Percentiles rank a stretch among this genome's conserved stretches.
phyloP scores from a whole-genome alignment of 2,329 filamentous ascomycete species.

The Nigrograna mackinnonii region DNA sequence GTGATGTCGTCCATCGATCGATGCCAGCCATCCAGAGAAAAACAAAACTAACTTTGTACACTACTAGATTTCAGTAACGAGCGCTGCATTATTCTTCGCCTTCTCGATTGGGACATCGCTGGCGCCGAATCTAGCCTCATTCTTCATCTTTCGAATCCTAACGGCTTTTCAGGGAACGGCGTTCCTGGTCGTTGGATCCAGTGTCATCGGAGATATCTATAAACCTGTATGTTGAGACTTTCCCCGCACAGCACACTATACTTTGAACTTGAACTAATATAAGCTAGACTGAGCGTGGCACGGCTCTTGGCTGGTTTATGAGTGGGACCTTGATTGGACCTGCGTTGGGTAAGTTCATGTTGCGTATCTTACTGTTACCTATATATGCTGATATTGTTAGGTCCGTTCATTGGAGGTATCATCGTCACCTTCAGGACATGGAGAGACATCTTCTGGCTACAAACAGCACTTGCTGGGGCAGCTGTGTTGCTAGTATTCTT shows the following conservation, averaged over 20 bases:
- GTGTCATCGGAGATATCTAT: slow-evolving; percentile 66
- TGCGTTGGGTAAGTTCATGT: slow-evolving; percentile 24
- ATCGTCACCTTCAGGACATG: slow-evolving; percentile 76
- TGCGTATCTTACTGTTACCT: too few relatives aligned
- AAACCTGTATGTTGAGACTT: slow-evolving; percentile 33
- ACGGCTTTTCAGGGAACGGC: slow-evolving; percentile 77
- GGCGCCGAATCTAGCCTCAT: slow-evolving; percentile 70
- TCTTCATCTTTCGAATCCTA: slow-evolving; percentile 74
- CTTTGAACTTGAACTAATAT: slow-evolving; percentile 24
- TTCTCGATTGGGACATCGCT: slow-evolving; percentile 75
- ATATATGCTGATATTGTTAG: slow-evolving; percentile 55
- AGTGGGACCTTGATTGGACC: slow-evolving; percentile 73
- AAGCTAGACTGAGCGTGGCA: slow-evolving; percentile 71
- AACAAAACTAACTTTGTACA: slow-evolving; percentile 13
- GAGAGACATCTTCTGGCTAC: slow-evolving; percentile 78
- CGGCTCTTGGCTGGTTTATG: slow-evolving; percentile 74
- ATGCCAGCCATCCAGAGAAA: too few relatives aligned
- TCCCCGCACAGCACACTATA: slow-evolving; percentile 2
- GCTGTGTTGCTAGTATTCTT: slow-evolving; percentile 65
- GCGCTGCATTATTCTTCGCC: slow-evolving; percentile 65
- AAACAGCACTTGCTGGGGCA: slow-evolving; percentile 67
- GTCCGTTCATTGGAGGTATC: slow-evolving; percentile 73
- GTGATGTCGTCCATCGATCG: too few relatives aligned
- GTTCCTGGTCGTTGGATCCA: slow-evolving; percentile 72
- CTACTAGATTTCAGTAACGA: slow-evolving; percentile 60